These are phyloP conservation scores for Ilyonectria robusta DNA, from an alignment of 2,329 filamentous ascomycete genomes.

Conservation along the genomic window DNA sequence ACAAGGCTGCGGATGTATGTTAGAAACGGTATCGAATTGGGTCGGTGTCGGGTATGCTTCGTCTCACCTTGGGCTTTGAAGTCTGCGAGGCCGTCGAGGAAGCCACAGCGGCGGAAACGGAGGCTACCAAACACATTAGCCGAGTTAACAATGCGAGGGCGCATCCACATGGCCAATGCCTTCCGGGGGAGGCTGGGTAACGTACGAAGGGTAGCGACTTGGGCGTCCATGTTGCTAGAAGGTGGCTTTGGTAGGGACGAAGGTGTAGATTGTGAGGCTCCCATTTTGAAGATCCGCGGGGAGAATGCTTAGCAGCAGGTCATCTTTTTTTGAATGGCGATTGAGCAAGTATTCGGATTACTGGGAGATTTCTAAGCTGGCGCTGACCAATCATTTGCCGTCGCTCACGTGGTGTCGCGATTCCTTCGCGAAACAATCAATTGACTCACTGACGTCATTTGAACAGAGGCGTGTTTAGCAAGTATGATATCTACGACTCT, in stretches of 20 bases:
- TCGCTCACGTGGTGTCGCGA: constrained; percentile 49
- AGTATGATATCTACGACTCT: neutral
- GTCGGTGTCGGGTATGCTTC: constrained; percentile 45
- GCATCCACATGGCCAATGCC: neutral
- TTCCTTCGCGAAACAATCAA: constrained; percentile 36
- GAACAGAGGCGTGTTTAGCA: neutral
- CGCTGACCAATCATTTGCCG: constrained; percentile 49
- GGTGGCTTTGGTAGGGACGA: constrained; percentile 22
- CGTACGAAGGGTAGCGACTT: constrained; percentile 48
- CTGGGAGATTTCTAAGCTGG: constrained; percentile 50
- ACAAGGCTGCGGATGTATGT: constrained; percentile 77
- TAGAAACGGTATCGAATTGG: constrained; percentile 30
- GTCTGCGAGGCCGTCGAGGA: constrained; percentile 50
- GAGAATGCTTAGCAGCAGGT: constrained; percentile 23
- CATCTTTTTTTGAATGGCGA: constrained; percentile 46
- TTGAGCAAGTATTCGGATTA: constrained; percentile 27
- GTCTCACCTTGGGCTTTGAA: constrained; percentile 61
- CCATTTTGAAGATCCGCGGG: constrained; percentile 32
- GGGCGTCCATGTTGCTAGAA: constrained; percentile 52
- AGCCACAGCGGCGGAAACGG: constrained; percentile 46
- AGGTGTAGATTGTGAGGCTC: constrained; percentile 38
- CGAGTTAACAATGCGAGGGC: neutral
- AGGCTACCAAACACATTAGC: constrained; percentile 35
- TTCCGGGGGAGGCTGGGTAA: neutral
- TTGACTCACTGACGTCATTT: constrained; percentile 48